Evolutionary conservation across 2,329 filamentous ascomycete species (phyloP).

Genomic region (Hymenoscyphus albidus): DNA sequence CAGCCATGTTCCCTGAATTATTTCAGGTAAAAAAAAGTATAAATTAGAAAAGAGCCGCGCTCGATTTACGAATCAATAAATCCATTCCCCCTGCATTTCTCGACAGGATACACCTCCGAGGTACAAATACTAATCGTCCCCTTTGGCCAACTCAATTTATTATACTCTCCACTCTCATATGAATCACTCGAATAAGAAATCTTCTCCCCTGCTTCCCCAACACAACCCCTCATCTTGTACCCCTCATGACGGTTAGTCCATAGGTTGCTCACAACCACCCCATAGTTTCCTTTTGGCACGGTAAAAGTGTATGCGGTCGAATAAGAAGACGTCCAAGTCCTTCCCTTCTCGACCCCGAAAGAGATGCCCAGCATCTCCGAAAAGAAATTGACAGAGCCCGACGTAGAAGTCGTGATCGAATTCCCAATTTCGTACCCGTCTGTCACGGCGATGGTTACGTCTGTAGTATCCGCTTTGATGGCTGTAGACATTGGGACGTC

Average conservation of each 20-base stretch:
- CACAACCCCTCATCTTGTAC: conserved; percentile 36
- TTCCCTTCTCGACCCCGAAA: conserved; percentile 30
- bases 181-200: conserved; percentile 36
- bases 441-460: conserved; percentile 33
- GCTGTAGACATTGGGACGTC: conserved; percentile 39
- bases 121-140: conserved; percentile 39
- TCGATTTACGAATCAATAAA: background rate
- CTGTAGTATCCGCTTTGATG: conserved; percentile 34
- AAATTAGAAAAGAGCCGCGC: too few relatives aligned
- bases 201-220: conserved; percentile 28
- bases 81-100: conserved; percentile 39
- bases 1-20: too few relatives aligned
- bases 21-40: too few relatives aligned
- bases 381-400: conserved; percentile 25
- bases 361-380: conserved; percentile 31
- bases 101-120: conserved; percentile 37
- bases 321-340: conserved; percentile 36
- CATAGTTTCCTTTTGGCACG: conserved; percentile 38
- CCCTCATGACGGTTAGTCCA: conserved; percentile 36
- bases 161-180: conserved; percentile 35
- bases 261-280: conserved; percentile 40
- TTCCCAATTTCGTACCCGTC: conserved; percentile 37
- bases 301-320: conserved; percentile 33
- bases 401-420: conserved; percentile 29
- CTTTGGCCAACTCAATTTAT: conserved; percentile 38